A percentile compares a stretch with the other conserved stretches of the same genome.
These are phyloP conservation scores for Globisporangium apiculatum DNA, from an alignment of 352 stramenopile genomes.

Conservation along the genomic window DNA sequence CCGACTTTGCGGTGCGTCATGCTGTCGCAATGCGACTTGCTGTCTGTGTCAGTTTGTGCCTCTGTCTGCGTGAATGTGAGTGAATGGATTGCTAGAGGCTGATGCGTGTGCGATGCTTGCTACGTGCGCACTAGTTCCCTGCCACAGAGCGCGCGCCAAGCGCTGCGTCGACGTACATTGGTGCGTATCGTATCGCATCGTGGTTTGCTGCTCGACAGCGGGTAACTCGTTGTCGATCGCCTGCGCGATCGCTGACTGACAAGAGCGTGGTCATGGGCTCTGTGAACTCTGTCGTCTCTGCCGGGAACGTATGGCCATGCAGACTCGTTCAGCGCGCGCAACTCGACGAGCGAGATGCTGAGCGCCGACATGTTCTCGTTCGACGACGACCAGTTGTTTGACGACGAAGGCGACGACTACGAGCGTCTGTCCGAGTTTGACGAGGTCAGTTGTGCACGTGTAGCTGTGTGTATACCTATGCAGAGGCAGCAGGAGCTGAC, in stretches of 20 bases:
- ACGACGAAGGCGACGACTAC: constrained; percentile 36
- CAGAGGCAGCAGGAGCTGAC: too few species aligned
- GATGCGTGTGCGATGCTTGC: neutral
- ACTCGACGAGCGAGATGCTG: constrained; percentile 23
- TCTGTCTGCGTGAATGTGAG: too few species aligned
- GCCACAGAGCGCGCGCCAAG: constrained; percentile 21
- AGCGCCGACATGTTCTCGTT: constrained; percentile 31
- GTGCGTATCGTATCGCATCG: constrained; percentile 1
- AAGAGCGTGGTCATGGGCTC: neutral
- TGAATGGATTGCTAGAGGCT: neutral
- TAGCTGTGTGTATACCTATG: neutral
- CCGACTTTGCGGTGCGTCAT: constrained; percentile 10
- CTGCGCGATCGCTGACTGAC: neutral
- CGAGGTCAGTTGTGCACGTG: constrained; percentile 25
- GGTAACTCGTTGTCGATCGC: too few species aligned
- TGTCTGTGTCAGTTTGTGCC: neutral
- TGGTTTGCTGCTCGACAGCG: neutral
- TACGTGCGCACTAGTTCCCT: neutral
- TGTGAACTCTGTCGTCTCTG: neutral
- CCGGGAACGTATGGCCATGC: constrained; percentile 10
- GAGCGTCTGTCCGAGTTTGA: constrained; percentile 71
- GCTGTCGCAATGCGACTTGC: too few species aligned
- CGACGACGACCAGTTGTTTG: constrained; percentile 31
- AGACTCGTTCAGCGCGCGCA: constrained; percentile 39
- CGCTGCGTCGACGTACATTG: constrained; percentile 22